phyloP scores from a whole-genome alignment of 192 early-diverging fungal genomes.

The Backusella circina region DNA sequence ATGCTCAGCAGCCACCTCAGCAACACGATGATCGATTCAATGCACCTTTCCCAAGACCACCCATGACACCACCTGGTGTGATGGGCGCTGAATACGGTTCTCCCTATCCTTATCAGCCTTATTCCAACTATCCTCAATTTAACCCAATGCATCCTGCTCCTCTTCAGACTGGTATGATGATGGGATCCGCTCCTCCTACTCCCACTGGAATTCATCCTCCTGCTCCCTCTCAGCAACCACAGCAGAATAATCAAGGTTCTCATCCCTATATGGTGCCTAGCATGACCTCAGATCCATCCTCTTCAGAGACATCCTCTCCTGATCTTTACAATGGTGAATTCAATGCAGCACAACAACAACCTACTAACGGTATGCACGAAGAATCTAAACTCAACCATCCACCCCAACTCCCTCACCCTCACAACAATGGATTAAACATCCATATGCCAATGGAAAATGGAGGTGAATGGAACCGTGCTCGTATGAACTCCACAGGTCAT shows the following conservation, averaged over 20 bases:
- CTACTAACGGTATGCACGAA: not conserved
- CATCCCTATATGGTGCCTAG: conserved; percentile 36
- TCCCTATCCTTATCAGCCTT: conserved; percentile 14
- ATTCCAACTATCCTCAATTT: conserved; percentile 2
- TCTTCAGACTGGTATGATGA: conserved; percentile 17
- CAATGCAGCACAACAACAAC: not conserved
- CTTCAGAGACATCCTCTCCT: conserved; percentile 35
- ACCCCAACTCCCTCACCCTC: not conserved
- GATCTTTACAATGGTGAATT: conserved; percentile 31
- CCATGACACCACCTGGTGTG: conserved; percentile 11
- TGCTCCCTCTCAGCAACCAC: not conserved
- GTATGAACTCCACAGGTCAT: conserved; percentile 11
- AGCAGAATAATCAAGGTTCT: not conserved
- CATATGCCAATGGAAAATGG: conserved; percentile 14
- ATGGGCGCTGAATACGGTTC: conserved; percentile 18
- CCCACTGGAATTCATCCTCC: not conserved
- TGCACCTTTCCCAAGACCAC: conserved; percentile 18
- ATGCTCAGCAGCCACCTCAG: not conserved
- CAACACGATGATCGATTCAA: conserved; percentile 18
- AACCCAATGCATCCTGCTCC: not conserved
- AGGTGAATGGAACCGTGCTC: conserved; percentile 10
- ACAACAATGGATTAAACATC: not conserved
- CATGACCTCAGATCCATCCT: conserved; percentile 30
- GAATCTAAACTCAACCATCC: conserved; percentile 9
- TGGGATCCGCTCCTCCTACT: conserved; percentile 19